Conservation (phyloP, 371 early-diverging fungal genomes). For the Actinomortierella wolfii region DNA sequence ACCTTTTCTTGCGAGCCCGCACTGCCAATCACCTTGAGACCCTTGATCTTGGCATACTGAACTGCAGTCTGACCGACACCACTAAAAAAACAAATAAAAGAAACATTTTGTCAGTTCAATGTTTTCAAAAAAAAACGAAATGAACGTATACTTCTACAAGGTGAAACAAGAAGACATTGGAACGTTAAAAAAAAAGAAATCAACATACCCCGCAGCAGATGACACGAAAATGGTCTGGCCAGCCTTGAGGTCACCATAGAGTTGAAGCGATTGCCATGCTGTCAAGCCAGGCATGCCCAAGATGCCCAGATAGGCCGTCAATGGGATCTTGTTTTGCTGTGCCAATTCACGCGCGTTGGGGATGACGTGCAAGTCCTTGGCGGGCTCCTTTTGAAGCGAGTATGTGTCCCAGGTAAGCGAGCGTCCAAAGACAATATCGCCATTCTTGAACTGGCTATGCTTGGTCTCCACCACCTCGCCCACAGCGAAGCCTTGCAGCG, state of each 20-base stretch:
- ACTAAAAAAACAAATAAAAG: conserved; percentile 12
- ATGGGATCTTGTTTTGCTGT: conserved; percentile 23
- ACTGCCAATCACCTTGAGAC: conserved; percentile 34
- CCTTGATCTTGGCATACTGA: conserved; percentile 51
- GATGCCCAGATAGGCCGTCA: conserved; percentile 46
- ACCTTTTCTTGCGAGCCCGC: conserved; percentile 54
- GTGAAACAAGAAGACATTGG: no score
- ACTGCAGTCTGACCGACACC: conserved; percentile 72
- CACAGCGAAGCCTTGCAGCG: conserved; percentile 62
- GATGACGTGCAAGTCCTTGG: conserved; percentile 33
- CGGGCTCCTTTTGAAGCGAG: conserved; percentile 32
- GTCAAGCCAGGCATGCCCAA: conserved; percentile 61
- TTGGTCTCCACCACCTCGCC: conserved; percentile 63
- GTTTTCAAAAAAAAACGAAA: no score
- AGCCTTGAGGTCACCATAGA: conserved; percentile 57
- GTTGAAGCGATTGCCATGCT: conserved; percentile 26
- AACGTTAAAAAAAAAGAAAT: no score
- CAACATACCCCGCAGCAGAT: conserved; percentile 54
- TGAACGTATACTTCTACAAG: no score
- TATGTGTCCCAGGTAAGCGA: conserved; percentile 61
- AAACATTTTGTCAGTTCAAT: conserved; percentile 1
- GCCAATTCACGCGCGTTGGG: conserved; percentile 45
- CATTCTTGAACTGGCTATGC: conserved; percentile 58
- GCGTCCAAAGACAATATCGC: conserved; percentile 63
- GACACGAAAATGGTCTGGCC: conserved; percentile 71